Evolutionary conservation across 148 eudicot genomes (phyloP), one percentile per base, ranked within the genome.

Genomic region (Pouteria glomerata): DNA sequence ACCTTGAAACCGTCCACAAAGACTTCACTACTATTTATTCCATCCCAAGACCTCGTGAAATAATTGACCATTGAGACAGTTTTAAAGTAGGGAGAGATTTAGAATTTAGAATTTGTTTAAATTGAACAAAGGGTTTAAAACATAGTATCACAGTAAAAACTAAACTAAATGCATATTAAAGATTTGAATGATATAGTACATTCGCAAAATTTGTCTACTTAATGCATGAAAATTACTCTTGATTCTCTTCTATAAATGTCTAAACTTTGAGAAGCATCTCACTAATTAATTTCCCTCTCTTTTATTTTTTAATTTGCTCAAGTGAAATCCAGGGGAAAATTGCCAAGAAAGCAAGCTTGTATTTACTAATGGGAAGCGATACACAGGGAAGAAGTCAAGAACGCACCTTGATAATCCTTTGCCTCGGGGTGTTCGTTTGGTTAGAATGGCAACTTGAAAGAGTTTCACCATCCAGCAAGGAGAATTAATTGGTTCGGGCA

Each of bases 401-500:
- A 85, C 97, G 97, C 96, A 96, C 99, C 99, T 83, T 73, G 73
- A 65, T 74, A 71, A 75, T 73, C 94, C 84, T n/a, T 81, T 84
- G 89, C 81, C 48, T 53, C 71, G 51, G 74, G 81, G 83, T 78
- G 81, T 58, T 76, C 55, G 75, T 69, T 30, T 4, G 19, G 27
- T 55, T 26, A 27, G 62, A 52, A 21, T 58, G 66, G 57, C 50
- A 33, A 37, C 51, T 70, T 41, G 44, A 53, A 71, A 73, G 66
- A 73, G 71, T 74, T 56, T 76, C 73, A 78, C 77, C 77, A 51
- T 41, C 50, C 47, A 72, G 80, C 77, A 80, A 88, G 82, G 88
- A 78, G n/a, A n/a, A n/a, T n/a, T 82, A 79, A 74, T 82, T 76
- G 97, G 97, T 91, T 91, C 97, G 97, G 97, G 97, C 78, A 89